These are phyloP conservation scores for Penicillium fimorum DNA, from an alignment of 495 filamentous ascomycete genomes.

Conservation along the genomic window DNA sequence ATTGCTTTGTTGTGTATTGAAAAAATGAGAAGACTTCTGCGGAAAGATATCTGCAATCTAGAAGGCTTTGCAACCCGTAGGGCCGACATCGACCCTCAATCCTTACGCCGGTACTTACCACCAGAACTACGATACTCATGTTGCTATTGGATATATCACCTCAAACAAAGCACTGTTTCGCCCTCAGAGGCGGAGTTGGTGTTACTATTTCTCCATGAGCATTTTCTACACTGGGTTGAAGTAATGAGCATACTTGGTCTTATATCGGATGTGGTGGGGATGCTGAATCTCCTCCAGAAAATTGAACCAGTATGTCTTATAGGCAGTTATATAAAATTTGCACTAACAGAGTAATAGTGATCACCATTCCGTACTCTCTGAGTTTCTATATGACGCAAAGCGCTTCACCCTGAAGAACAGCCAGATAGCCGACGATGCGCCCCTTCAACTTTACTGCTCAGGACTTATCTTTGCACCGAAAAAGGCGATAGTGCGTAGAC, in stretches of 20 bases:
- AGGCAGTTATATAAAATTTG: no score
- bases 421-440: no score
- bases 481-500: no score
- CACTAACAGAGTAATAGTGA: no score
- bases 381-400: no score
- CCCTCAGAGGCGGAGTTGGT: slow-evolving; percentile 26
- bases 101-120: slow-evolving; percentile 22
- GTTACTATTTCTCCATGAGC: slow-evolving; percentile 37
- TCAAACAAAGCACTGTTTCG: slow-evolving; percentile 21
- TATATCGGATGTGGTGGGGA: slow-evolving; percentile 24
- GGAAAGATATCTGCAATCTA: slow-evolving; percentile 39
- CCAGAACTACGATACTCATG: slow-evolving; percentile 38
- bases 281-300: slow-evolving; percentile 1
- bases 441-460: no score
- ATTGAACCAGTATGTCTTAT: no score
- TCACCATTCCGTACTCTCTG: no score
- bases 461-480: no score
- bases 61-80: slow-evolving; percentile 19
- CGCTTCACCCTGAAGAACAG: no score
- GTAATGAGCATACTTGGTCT: slow-evolving; percentile 38
- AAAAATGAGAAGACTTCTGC: slow-evolving; percentile 27
- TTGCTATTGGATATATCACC: slow-evolving; percentile 23
- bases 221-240: slow-evolving; percentile 49
- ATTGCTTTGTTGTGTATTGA: slow-evolving; percentile 25
- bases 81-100: slow-evolving; percentile 25